Conservation (phyloP, 345 rosid genomes). For the Adansonia digitata region DNA sequence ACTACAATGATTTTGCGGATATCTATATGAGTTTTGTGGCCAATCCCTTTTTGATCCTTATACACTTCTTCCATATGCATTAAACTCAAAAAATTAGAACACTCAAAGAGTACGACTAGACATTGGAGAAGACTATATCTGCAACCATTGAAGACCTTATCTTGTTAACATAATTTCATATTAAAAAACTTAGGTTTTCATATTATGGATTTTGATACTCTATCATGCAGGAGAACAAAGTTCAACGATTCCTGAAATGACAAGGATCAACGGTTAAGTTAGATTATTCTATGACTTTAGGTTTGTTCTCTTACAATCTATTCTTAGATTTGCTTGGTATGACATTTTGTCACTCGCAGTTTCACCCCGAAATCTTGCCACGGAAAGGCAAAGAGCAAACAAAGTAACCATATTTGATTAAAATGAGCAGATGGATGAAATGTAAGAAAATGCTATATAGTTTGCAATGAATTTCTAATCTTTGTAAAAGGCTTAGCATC, state of each 20-base stretch:
- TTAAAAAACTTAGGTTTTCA: neutral
- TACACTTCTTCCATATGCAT: neutral
- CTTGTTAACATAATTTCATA: neutral
- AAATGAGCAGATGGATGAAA: no score
- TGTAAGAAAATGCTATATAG: neutral
- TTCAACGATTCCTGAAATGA: neutral
- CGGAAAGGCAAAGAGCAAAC: no score
- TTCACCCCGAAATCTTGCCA: neutral
- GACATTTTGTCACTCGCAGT: neutral
- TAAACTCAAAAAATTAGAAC: neutral
- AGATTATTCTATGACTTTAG: neutral
- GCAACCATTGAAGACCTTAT: neutral
- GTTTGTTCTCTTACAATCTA: neutral
- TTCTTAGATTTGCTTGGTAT: neutral
- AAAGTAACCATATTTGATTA: no score
- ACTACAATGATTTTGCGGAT: neutral
- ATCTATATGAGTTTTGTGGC: neutral
- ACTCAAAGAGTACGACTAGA: neutral
- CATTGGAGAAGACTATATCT: neutral
- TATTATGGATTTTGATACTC: neutral
- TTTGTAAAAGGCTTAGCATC: neutral
- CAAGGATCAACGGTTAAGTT: neutral
- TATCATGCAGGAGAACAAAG: neutral
- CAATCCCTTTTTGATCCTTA: neutral
- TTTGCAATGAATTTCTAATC: neutral